These are phyloP conservation scores for Sclerotinia borealis DNA, from an alignment of 2,329 filamentous ascomycete genomes.

Conservation along the genomic window DNA sequence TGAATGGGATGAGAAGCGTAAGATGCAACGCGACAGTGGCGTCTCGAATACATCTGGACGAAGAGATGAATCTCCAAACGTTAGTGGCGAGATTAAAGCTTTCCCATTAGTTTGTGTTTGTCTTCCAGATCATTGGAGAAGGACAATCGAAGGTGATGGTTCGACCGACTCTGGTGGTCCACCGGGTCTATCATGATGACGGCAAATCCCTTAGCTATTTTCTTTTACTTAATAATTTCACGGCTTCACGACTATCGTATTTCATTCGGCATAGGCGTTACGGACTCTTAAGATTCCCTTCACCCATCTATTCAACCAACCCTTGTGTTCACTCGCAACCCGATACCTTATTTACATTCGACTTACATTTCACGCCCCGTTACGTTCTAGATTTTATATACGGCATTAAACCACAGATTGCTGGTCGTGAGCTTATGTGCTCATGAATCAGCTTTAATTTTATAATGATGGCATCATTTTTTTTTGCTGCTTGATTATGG, in stretches of 20 bases:
- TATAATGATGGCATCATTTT: constrained; percentile 17
- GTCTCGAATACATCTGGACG: constrained; percentile 73
- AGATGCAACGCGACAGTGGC: constrained; percentile 83
- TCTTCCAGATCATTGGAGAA: constrained; percentile 90
- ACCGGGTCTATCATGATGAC: constrained; percentile 19
- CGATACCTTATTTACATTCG: constrained; percentile 9
- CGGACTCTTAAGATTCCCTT: constrained; percentile 13
- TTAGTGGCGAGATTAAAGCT: constrained; percentile 81
- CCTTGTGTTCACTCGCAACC: background rate
- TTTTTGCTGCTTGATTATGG: constrained; percentile 8
- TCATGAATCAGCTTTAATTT: constrained; percentile 21
- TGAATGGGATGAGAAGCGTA: constrained; percentile 74
- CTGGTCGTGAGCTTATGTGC: constrained; percentile 22
- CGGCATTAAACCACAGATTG: constrained; percentile 14
- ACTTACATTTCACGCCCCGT: constrained; percentile 19
- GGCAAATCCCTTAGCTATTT: background rate
- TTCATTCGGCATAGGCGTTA: constrained; percentile 26
- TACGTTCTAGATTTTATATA: constrained; percentile 26
- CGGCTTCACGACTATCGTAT: constrained; percentile 30
- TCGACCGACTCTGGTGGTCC: constrained; percentile 55
- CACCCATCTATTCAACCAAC: background rate
- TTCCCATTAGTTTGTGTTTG: constrained; percentile 97
- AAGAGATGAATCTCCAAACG: constrained; percentile 59
- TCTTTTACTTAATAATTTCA: constrained; percentile 17
- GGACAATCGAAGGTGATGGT: constrained; percentile 87